These are phyloP conservation scores for Vanderwaltozyma polyspora DNA, from an alignment of 805 yeast genomes.

Conservation along the genomic window DNA sequence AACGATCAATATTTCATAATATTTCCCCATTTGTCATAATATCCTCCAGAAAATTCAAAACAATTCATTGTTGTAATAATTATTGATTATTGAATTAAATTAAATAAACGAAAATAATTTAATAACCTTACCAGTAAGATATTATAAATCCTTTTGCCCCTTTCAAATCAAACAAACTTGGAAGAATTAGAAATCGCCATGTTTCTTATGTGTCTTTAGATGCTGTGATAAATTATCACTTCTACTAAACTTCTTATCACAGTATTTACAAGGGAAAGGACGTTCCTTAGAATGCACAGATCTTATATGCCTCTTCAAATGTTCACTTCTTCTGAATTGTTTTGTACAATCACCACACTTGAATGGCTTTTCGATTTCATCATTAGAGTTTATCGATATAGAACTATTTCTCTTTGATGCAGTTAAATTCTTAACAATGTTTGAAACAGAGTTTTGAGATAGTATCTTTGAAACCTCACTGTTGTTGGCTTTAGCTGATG, in stretches of 20 bases:
- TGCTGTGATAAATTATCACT: constrained; percentile 61
- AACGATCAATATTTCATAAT: too few relatives aligned
- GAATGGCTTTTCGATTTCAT: constrained; percentile 23
- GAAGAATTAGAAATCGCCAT: constrained; percentile 21
- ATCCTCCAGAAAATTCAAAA: too few relatives aligned
- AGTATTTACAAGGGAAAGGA: constrained; percentile 47
- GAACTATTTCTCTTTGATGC: constrained; percentile 1
- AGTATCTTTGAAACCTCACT: too few relatives aligned
- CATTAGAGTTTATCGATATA: not conserved
- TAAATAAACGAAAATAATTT: too few relatives aligned
- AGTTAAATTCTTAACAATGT: too few relatives aligned
- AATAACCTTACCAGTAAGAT: too few relatives aligned
- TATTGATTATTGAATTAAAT: too few relatives aligned
- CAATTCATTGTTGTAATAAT: too few relatives aligned
- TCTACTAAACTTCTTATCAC: constrained; percentile 53
- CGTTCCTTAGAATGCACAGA: constrained; percentile 52
- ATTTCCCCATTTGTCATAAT: too few relatives aligned
- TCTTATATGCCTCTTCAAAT: constrained; percentile 54
- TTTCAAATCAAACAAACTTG: too few relatives aligned
- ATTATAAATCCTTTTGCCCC: too few relatives aligned
- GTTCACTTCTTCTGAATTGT: constrained; percentile 51
- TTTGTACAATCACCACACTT: constrained; percentile 30
- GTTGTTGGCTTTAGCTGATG: not conserved
- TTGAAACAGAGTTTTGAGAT: too few relatives aligned
- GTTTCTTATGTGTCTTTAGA: constrained; percentile 38